Conservation (phyloP, 1,139 yeast species). For the Geotrichum fermentans region DNA sequence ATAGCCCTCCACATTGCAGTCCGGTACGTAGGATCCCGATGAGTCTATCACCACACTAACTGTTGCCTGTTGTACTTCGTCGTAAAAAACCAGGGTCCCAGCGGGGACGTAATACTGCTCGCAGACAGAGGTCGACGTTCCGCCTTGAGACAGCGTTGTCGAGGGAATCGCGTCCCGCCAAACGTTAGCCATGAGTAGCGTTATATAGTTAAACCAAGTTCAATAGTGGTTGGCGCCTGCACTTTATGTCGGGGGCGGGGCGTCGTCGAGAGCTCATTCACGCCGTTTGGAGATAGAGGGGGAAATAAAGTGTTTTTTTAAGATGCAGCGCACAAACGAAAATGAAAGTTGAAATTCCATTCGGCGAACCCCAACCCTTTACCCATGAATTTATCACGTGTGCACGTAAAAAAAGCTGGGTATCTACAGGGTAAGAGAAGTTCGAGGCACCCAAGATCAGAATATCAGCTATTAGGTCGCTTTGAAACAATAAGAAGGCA, state of each 20-base stretch:
- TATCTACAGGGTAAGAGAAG: no score
- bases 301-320: slow-evolving; percentile 3
- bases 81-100: slow-evolving; percentile 26
- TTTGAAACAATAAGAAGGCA: no score
- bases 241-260: not conserved
- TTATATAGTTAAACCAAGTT: not conserved
- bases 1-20: slow-evolving; percentile 18
- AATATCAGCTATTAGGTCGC: no score
- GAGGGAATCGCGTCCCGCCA: slow-evolving; percentile 21
- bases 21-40: slow-evolving; percentile 24
- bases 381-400: no score
- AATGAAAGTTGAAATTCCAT: no score
- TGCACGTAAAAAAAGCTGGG: no score
- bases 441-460: no score
- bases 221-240: not conserved
- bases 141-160: not conserved
- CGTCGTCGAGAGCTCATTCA: not conserved
- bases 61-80: slow-evolving; percentile 20
- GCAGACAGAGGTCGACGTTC: slow-evolving; percentile 10
- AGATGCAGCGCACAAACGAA: no score
- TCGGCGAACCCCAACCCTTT: no score
- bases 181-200: slow-evolving; percentile 18
- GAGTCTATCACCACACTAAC: slow-evolving; percentile 20
- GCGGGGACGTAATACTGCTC: slow-evolving; percentile 27
- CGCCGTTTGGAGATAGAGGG: not conserved